Evolutionary conservation across 768 basidiomycete species (phyloP), one percentile per base, ranked within the genome.

Genomic region (Paxillus rubicundulus): DNA sequence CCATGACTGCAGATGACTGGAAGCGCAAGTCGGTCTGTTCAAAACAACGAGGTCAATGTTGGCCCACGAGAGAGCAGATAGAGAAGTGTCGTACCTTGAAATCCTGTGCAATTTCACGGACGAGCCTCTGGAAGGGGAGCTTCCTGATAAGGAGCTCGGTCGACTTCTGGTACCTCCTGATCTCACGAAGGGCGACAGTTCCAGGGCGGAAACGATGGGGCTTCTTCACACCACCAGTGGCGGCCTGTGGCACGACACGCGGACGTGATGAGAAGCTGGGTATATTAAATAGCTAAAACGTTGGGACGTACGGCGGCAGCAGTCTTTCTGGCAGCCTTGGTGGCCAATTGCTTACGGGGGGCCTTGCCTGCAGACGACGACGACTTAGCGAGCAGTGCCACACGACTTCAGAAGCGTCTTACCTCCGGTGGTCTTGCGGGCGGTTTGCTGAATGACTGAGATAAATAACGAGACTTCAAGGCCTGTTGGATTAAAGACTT

Each of bases 151-250:
- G 85, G 61, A 99, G 87, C 82, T 98, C 96, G 59, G 96, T 98
- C 56, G 92, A 94, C 81, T 97, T 97, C 76, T 98, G 94, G 82
- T 98, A 97, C 73, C 94, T 83, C 70, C 96, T 80, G 66, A 98
- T 98, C 77, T 98, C 95, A 82, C 96, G 94, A 60, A 99, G 92
- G 61, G 96, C 96, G 79, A 99, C 96, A 61, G 96, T 99, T 80
- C 96, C 89, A 62, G 89, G 89, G 68, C 89, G 84, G 87, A 96
- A 98, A 71, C 95, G 82, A 74, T 98, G 95, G 55, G 95, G 96
- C 82, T 98, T 99, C 95, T 98, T 98, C 66, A 97, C 94, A 85
- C 94, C 94, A 76, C 94, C 94, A 57, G 94, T 88, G 52, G 89
- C 82, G 52, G 89, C 81, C 82, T 85, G 49, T 37, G 2, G 14